Evolutionary conservation across 208 protist species (phyloP), one percentile per base, ranked within the genome.

Genomic region (Trypanosoma cruzi): DNA sequence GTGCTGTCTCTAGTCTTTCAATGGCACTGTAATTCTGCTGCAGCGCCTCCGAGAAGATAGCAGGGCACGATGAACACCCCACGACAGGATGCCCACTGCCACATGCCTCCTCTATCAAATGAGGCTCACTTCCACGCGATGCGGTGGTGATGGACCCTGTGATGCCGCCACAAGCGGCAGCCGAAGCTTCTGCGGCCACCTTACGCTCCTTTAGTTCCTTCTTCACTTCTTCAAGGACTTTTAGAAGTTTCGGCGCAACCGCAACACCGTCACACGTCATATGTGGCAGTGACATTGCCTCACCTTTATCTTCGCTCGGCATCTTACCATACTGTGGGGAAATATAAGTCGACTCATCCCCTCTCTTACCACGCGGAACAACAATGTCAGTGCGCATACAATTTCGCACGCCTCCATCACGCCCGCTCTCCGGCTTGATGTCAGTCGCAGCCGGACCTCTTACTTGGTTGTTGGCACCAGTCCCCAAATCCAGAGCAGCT

Each of bases 1-100:
- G 68, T 16, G 62, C 52, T 22, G 69, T 49, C 60, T 88, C 82
- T 46, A 92, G 37, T 46, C 40, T 36, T 13, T 78, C 71, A 57
- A 88, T 84, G 8, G 73, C 68, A 20, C 71, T 58, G 29, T 84
- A 67, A 46, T 86, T 89, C 32, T 81, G 59, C 56, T 80, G 72
- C 0, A 92, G 34, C 3, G 79, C 81, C 44, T 73, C 56, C 7
- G 80, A 61, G 31, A 89, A 75, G 22, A 89, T 31, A 3, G 73
- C 31, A 16, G 80, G 80, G 24, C 86, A 92, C 4, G 71, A 46
- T 1, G 56, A 42, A 67, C 86, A 91, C 14, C 37, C 40, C 0
- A 55, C 42, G 18, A 44, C 18, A 34, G 22, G 14, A 1, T 4
- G 4, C 18, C 53, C 54, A 31, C 31, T 59, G 32, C 29, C 14